Conservation (phyloP, 352 stramenopile genomes). For the Phytophthora kernoviae region DNA sequence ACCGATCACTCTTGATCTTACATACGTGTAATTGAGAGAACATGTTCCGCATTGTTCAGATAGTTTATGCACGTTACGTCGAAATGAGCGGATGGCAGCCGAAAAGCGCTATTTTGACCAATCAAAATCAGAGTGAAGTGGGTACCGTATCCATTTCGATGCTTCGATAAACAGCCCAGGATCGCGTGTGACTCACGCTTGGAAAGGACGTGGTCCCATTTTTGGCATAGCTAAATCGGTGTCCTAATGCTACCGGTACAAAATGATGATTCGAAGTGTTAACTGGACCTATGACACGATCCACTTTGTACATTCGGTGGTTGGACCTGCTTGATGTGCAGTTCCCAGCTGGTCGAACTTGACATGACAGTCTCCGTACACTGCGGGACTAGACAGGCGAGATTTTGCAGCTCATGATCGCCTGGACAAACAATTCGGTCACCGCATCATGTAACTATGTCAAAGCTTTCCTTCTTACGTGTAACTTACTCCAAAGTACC, state of each 20-base stretch:
- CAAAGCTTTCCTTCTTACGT: too few relatives aligned
- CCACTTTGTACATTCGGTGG: not conserved
- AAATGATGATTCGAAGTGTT: not conserved
- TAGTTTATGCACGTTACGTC: not conserved
- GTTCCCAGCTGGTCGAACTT: not conserved
- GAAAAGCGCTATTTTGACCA: constrained; percentile 1
- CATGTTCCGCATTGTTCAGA: too few relatives aligned
- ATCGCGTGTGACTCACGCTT: not conserved
- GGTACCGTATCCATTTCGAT: not conserved
- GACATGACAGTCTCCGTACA: too few relatives aligned
- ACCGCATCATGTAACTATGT: too few relatives aligned
- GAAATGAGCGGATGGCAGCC: not conserved
- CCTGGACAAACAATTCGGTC: too few relatives aligned
- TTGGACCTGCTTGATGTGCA: not conserved
- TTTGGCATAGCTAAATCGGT: not conserved
- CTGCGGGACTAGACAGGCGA: too few relatives aligned
- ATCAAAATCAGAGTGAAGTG: not conserved
- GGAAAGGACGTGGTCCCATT: too few relatives aligned
- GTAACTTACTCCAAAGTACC: too few relatives aligned
- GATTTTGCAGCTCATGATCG: not conserved
- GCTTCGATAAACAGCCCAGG: not conserved
- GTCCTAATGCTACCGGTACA: not conserved
- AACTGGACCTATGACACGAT: not conserved
- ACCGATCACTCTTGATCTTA: too few relatives aligned
- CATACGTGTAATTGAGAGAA: too few relatives aligned